phyloP scores from a whole-genome alignment of 768 basidiomycete species.

The Leucosporidium creatinivorum region DNA sequence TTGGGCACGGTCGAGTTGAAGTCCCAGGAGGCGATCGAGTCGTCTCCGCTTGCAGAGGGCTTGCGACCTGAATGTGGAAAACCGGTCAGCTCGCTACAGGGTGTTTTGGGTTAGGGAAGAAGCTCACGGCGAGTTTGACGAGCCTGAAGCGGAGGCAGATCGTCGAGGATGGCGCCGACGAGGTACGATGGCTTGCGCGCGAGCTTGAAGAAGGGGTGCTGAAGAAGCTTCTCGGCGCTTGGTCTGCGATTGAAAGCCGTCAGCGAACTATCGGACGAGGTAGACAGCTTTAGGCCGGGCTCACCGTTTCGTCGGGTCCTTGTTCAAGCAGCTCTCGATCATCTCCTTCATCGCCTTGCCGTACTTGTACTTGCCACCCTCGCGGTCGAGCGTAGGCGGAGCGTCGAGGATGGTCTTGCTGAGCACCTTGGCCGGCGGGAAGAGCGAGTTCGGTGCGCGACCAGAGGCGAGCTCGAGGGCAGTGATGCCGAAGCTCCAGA shows the following conservation, averaged over 20 bases:
- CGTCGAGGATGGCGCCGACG: conserved; percentile 59
- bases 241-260: conserved; percentile 49
- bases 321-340: conserved; percentile 70
- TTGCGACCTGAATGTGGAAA: conserved; percentile 11
- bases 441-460: conserved; percentile 72
- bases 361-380: conserved; percentile 64
- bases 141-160: conserved; percentile 32
- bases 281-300: not conserved
- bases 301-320: conserved; percentile 72
- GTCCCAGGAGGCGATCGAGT: conserved; percentile 27
- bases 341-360: conserved; percentile 75
- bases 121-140: conserved; percentile 31
- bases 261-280: not conserved
- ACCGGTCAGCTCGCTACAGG: not conserved
- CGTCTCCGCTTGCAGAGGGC: not conserved
- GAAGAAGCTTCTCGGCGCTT: conserved; percentile 66
- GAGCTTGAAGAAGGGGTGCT: conserved; percentile 67
- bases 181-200: conserved; percentile 74
- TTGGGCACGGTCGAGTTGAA: conserved; percentile 15
- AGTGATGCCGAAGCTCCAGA: conserved; percentile 97
- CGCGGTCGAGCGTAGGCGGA: conserved; percentile 67
- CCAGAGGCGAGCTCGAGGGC: conserved; percentile 82
- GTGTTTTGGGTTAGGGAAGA: not conserved
- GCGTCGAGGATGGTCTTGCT: conserved; percentile 73
- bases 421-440: conserved; percentile 64